Evolutionary conservation across 2,329 filamentous ascomycete species (phyloP), one percentile per base, ranked within the genome.

Genomic region (Cladosporium velox): DNA sequence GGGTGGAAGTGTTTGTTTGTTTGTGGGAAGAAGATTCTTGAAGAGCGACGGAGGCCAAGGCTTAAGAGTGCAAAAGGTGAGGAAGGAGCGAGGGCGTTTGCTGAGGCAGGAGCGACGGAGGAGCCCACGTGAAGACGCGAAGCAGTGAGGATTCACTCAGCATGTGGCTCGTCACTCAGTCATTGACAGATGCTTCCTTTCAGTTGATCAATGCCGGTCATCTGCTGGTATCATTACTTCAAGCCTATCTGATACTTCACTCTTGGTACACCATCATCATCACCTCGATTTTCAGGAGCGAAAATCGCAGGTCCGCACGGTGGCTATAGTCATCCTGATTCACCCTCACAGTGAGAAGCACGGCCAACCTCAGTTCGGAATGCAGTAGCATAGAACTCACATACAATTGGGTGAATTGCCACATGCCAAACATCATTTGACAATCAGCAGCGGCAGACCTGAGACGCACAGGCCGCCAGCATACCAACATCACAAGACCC

Each of bases 81-180:
- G 61, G 61, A 55, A 64, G 61, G 61, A 57, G 51, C 61, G 49
- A 64, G 18, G 38, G 28, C 28, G 38, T 32, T 28, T 60, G 38
- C 28, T 1, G 26, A 18, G 58, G 58, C 28, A 58, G 54, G 54
- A 58, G 34, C 55, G 32, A 58, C n/a, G 4, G 2, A 34, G 18
- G 7, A n/a, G n/a, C 41, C 3, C 52, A 55, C 30, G 52, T 55
- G 52, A 34, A 30, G 18, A 3, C 21, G 28, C 24, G 24, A 24
- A 24, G 24, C 28, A 26, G 24, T 41, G 41, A 21, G 14, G 7
- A 21, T 47, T 47, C 41, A 47, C 41, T 12, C 41, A 21, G n/a
- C n/a, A 12, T 24, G n/a, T 21, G 41, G n/a, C 41, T 47, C 41
- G 41, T 47, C 41, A 21, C 41, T 24, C 41, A 21, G 8, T 47